A percentile compares a stretch with the other conserved stretches of the same genome.
Conservation (phyloP, 83 land plant genomes). For the Thuja plicata region DNA sequence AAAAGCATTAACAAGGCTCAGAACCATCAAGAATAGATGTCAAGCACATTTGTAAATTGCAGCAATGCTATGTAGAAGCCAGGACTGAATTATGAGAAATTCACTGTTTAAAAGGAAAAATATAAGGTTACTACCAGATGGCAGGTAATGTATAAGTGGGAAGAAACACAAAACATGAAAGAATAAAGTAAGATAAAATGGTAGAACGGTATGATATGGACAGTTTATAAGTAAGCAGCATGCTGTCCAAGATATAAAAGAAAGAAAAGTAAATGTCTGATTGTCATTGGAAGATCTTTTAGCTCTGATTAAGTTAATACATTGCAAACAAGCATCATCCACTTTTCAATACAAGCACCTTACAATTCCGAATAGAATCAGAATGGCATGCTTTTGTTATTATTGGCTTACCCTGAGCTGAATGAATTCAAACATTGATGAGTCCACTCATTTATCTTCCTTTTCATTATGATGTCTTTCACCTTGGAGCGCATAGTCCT, state of each 20-base stretch:
- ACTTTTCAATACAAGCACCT: neutral
- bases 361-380: neutral
- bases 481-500: slow-evolving; percentile 44
- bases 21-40: neutral
- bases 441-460: slow-evolving; percentile 47
- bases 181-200: neutral
- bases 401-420: neutral
- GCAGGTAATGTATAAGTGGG: neutral
- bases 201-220: neutral
- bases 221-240: neutral
- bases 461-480: slow-evolving; percentile 58
- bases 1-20: neutral
- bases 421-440: slow-evolving; percentile 36
- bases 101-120: neutral
- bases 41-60: neutral
- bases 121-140: neutral
- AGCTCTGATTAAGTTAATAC: neutral
- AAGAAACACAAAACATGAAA: neutral
- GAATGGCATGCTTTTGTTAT: neutral
- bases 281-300: neutral
- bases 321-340: neutral
- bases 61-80: neutral
- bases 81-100: too few relatives aligned
- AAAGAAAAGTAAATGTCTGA: neutral
- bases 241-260: neutral